A percentile compares a stretch with the other conserved stretches of the same genome.
phyloP scores from a whole-genome alignment of 2,329 filamentous ascomycete genomes.

The Sclerotinia glacialis region DNA sequence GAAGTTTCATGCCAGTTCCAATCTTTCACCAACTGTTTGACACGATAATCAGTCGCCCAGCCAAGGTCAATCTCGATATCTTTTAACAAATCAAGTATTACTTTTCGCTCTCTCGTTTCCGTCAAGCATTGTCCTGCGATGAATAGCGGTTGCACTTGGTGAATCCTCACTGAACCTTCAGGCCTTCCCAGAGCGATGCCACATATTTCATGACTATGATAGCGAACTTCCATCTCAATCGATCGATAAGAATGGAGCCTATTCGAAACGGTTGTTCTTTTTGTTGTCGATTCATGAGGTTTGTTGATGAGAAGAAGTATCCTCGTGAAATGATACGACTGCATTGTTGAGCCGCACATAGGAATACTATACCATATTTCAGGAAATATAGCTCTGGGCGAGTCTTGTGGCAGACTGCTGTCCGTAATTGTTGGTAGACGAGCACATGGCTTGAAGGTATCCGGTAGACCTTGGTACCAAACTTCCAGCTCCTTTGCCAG shows the following conservation, averaged over 20 bases:
- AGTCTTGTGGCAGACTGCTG: slow-evolving; percentile 29
- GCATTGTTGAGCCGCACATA: slow-evolving; percentile 64
- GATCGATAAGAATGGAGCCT: slow-evolving; percentile 55
- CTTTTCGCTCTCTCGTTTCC: slow-evolving; percentile 51
- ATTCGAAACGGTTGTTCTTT: slow-evolving; percentile 51
- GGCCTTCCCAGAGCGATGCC: slow-evolving; percentile 57
- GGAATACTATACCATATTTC: slow-evolving; percentile 63
- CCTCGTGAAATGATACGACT: slow-evolving; percentile 62
- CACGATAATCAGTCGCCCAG: slow-evolving; percentile 61
- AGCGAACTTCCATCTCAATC: slow-evolving; percentile 53
- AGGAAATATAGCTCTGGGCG: slow-evolving; percentile 44
- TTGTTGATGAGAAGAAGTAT: slow-evolving; percentile 61
- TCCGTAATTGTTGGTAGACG: slow-evolving; percentile 43
- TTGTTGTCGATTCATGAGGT: slow-evolving; percentile 53
- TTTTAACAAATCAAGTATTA: slow-evolving; percentile 54
- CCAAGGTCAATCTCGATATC: slow-evolving; percentile 62
- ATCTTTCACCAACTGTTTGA: slow-evolving; percentile 51
- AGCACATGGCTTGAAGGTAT: slow-evolving; percentile 57
- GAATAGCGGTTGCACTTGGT: slow-evolving; percentile 58
- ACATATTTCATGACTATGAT: slow-evolving; percentile 60
- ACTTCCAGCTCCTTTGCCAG: slow-evolving; percentile 55
- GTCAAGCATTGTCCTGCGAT: slow-evolving; percentile 60
- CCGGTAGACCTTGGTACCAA: slow-evolving; percentile 58
- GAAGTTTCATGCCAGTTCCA: slow-evolving; percentile 38
- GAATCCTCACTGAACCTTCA: slow-evolving; percentile 55